phyloP scores from a whole-genome alignment of 495 filamentous ascomycete species.

The Daldinia bambusicola region DNA sequence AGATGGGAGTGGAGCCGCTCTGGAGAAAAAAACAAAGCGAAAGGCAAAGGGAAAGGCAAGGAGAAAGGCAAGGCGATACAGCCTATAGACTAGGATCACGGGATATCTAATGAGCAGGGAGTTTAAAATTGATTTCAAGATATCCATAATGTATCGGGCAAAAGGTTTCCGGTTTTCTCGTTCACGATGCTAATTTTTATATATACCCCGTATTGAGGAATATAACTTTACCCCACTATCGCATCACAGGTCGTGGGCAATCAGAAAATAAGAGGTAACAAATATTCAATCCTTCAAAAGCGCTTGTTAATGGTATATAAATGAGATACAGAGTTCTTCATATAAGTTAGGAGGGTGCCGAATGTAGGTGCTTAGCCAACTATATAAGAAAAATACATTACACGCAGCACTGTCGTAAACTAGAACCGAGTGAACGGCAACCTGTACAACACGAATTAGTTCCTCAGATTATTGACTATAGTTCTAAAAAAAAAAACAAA shows the following conservation, averaged over 20 bases:
- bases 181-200: neutral
- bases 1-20: slow-evolving; percentile 43
- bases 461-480: neutral
- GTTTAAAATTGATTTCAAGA: slow-evolving; percentile 10
- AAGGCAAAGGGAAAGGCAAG: neutral
- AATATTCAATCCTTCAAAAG: too few species aligned
- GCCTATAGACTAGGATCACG: neutral
- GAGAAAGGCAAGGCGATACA: neutral
- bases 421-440: slow-evolving; percentile 72
- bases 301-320: neutral
- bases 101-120: slow-evolving; percentile 11
- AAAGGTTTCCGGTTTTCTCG: neutral
- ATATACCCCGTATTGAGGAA: slow-evolving; percentile 1
- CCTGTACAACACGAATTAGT: slow-evolving; percentile 54
- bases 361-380: too few species aligned
- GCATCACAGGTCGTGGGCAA: neutral
- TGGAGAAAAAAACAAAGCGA: too few species aligned
- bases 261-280: too few species aligned
- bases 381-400: neutral
- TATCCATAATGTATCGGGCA: neutral
- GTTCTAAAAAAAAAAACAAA: neutral
- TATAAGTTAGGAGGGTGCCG: too few species aligned
- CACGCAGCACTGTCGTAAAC: neutral
- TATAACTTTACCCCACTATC: neutral
- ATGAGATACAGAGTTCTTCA: neutral